Conservation (phyloP, 2,329 filamentous ascomycete genomes). For the Xylaria sp. region DNA sequence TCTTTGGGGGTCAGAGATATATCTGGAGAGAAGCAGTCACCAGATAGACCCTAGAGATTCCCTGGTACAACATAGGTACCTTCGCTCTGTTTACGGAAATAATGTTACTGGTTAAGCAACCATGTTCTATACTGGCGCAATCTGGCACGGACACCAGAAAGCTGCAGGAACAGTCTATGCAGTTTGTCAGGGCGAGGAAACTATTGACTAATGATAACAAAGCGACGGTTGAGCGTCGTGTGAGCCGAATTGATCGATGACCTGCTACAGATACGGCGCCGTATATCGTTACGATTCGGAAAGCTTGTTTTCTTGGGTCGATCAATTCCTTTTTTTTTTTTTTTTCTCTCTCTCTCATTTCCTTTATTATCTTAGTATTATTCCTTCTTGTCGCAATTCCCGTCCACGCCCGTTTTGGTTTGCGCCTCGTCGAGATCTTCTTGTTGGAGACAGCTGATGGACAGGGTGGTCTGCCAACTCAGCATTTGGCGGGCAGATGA, state of each 20-base stretch:
- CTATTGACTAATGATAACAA: slow-evolving; percentile 15
- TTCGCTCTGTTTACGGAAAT: background rate
- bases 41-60: background rate
- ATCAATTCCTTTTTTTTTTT: slow-evolving; percentile 22
- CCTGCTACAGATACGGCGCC: slow-evolving; percentile 13
- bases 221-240: slow-evolving; percentile 12
- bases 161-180: slow-evolving; percentile 3
- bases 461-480: slow-evolving; percentile 43
- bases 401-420: slow-evolving; percentile 11
- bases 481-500: slow-evolving; percentile 43
- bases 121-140: slow-evolving; percentile 3
- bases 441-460: slow-evolving; percentile 40
- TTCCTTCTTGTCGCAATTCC: slow-evolving; percentile 18
- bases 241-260: slow-evolving; percentile 18
- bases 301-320: background rate
- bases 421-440: slow-evolving; percentile 28
- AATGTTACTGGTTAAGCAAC: background rate
- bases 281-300: background rate
- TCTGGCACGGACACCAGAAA: slow-evolving; percentile 1
- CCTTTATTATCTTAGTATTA: slow-evolving; percentile 16
- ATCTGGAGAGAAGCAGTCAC: slow-evolving; percentile 5
- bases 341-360: no score
- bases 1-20: slow-evolving; percentile 31
- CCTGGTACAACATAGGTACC: slow-evolving; percentile 16
- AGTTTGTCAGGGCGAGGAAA: slow-evolving; percentile 5